Base-by-base conservation (phyloP, 2,329 filamentous ascomycete species). In the Diaporthe aspalathi region DNA sequence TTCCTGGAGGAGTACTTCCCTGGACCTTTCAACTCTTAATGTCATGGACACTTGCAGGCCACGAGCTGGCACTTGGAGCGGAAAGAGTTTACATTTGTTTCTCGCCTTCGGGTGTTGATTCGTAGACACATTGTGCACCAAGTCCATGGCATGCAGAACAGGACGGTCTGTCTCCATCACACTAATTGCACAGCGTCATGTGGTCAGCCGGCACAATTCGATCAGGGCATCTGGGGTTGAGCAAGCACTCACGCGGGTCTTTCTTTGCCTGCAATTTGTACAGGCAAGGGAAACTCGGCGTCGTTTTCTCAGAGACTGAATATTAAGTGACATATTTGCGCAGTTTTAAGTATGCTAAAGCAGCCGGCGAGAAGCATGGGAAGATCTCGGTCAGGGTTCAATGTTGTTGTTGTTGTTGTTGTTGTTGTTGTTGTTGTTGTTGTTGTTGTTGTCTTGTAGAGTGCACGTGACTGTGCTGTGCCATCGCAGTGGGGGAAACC, bases 241-340 rank as follows among this genome's bases (percentile, higher is more conserved):
- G 3, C 40, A 62, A 45, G n/a, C 11, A 32, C 57, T 35, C 27
- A 47, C 57, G 12, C 57, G 57, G 12, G 40, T 63, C 12, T 63
- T 63, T 6, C 43, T 49, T 16, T 63, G 47, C 12, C 57, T 49
- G 43, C 57, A 63, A 6, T 32, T 47, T 14, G 57, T 63, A 29
- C 57, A 63, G 3, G 57, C 57, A 6, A 47, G 24, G 9, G 40
- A 63, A 3, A 63, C 57, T 5, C 57, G 57, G 2, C 17, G 40
- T 17, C 57, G 45, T 16, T 63, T 60, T 16, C 35, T 35, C 20
- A 27, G 20, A 17, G 27, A 43, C 24, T 20, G 45, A 5, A 9
- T 9, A 2, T 16, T 2, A 47, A 29, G 40, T 7, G 43, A 9
- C 40, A 63, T 63, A 32, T 22, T 0, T 3, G 43, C 14, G 0